phyloP scores from a whole-genome alignment of 179 eudicot genomes.

The Spinacia oleracea region DNA sequence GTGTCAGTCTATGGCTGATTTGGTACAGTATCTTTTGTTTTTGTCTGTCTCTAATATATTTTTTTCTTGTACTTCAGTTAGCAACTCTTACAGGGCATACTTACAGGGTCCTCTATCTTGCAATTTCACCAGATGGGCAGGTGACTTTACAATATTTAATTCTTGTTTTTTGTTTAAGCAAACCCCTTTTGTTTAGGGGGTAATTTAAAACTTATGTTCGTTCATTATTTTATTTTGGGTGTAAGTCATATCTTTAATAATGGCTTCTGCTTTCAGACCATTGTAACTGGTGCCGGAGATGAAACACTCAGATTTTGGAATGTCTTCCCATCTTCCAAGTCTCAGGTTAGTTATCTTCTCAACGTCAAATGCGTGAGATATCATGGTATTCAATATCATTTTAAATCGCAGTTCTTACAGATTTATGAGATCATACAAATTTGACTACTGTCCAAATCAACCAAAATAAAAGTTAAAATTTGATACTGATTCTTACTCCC shows the following conservation, averaged over 20 bases:
- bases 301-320: slow-evolving; percentile 98
- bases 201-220: not conserved
- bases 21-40: not conserved
- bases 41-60: not conserved
- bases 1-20: slow-evolving; percentile 1
- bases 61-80: slow-evolving; percentile 43
- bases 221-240: not conserved
- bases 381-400: not conserved
- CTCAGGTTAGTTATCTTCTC: slow-evolving; percentile 50
- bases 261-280: slow-evolving; percentile 57
- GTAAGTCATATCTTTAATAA: not conserved
- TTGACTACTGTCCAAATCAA: not conserved
- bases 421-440: not conserved
- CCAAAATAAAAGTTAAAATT: not conserved
- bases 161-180: not conserved
- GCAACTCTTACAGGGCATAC: slow-evolving; percentile 91
- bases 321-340: slow-evolving; percentile 94
- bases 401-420: not conserved
- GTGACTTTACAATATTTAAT: slow-evolving; percentile 30
- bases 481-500: not conserved
- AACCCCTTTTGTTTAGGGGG: not conserved
- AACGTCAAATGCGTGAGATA: not conserved
- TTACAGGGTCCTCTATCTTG: slow-evolving; percentile 85
- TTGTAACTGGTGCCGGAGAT: slow-evolving; percentile 98
- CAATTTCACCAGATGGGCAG: slow-evolving; percentile 95